Percentiles rank a stretch among this genome's conserved stretches.
Evolutionary conservation across 2,329 filamentous ascomycete genomes (phyloP).

Genomic region (Bipolaris gigantea): DNA sequence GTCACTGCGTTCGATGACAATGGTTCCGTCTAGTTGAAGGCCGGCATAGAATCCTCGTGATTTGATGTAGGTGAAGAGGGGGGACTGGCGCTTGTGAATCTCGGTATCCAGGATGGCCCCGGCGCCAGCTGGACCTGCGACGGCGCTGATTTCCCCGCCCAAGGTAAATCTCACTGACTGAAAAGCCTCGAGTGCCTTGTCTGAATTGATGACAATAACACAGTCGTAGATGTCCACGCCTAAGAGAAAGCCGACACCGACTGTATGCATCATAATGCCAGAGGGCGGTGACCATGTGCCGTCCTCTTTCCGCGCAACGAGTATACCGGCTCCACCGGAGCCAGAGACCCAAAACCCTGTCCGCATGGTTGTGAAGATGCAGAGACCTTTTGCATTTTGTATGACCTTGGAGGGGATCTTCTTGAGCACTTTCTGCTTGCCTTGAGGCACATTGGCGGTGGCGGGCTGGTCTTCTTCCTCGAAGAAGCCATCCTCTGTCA

Average conservation of each 20-base stretch:
- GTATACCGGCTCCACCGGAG: conserved; percentile 83
- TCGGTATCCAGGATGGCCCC: conserved; percentile 74
- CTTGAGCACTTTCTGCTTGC: conserved; percentile 68
- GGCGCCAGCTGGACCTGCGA: conserved; percentile 75
- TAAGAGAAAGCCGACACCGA: conserved; percentile 83
- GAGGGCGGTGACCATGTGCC: conserved; percentile 91
- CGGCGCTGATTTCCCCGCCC: conserved; percentile 76
- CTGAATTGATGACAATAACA: conserved; percentile 87
- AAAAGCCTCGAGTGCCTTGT: conserved; percentile 80
- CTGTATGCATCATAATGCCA: conserved; percentile 86
- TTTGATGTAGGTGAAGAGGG: conserved; percentile 85
- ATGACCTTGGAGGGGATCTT: conserved; percentile 86
- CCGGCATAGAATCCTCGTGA: conserved; percentile 86
- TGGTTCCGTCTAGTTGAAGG: conserved; percentile 82
- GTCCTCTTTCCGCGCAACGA: conserved; percentile 81
- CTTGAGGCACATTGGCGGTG: conserved; percentile 57
- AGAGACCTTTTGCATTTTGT: conserved; percentile 83
- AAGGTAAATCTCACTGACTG: conserved; percentile 77
- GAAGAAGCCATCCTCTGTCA: conserved; percentile 68
- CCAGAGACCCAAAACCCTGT: conserved; percentile 90
- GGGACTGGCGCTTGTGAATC: conserved; percentile 67
- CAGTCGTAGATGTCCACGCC: conserved; percentile 97
- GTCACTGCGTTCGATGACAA: conserved; percentile 82
- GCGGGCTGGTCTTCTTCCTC: conserved; percentile 54
- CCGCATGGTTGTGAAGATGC: conserved; percentile 94